Evolutionary conservation across 164 flowering plant genomes (phyloP), one percentile per base, ranked within the genome.

Genomic region (Umbellularia californica): DNA sequence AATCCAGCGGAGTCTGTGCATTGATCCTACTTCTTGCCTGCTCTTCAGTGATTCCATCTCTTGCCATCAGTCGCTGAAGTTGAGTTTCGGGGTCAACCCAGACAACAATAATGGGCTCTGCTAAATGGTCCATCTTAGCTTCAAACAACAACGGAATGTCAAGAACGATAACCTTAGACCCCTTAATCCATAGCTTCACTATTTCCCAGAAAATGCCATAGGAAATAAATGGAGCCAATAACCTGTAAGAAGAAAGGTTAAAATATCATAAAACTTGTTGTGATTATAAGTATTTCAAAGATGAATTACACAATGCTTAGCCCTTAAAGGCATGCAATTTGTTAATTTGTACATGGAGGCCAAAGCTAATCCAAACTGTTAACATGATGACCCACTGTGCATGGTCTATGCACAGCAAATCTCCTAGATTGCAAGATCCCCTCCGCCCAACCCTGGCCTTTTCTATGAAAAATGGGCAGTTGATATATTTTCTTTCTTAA

Each of bases 71-170:
- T 63, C 98, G 85, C 65, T 80, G 84, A 74, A 92, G 92, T 76
- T 93, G 99, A 50, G 96, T 95, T 71, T 90, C 88, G n/a, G 90
- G 90, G 76, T 90, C 90, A 17, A 93, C 96, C 96, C 97, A 92
- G 17, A 93, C 98, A 72, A 94, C 96, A 62, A 93, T 79, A 75
- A 89, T 82, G 25, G 97, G 97, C 63, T 88, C 89, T 33, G 98
- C 87, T 92, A 90, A 89, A 68, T 74, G 85, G 77, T 90, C 90
- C 90, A 95, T 83, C 78, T 90, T 95, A 75, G 91, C 90, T 82
- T 95, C 97, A 51, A 95, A 92, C 81, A 95, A 76, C 74, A 93
- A 74, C 11, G 99, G 98, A 69, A 95, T 74, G 78, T 95, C 99
- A 51, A 92, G 92, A 81, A 92, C 88, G 27, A 93, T 93, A 68